Base-by-base conservation (phyloP, 2,329 filamentous ascomycete species). In the Nothopassalora personata region DNA sequence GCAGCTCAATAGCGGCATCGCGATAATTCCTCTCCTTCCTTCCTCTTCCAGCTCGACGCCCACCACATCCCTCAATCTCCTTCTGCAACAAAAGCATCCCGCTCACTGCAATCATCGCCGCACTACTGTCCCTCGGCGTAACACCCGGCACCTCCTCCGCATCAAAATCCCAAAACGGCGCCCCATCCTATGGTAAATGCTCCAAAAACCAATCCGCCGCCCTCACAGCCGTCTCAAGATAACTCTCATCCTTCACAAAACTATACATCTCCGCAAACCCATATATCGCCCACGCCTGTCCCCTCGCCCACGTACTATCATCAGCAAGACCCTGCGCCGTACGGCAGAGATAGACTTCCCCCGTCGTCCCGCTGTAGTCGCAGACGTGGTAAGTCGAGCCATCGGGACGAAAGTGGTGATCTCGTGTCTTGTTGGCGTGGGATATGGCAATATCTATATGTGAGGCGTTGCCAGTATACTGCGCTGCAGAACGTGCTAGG, bases 271-370 rank as follows among this genome's bases (percentile, higher is more conserved):
- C 60, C 23, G 62, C 62, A 33, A 64, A 64, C 4, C 62, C 62
- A 45, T 64, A 60, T 9, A 64, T 59, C 1, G 53, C 58, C 62
- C 62, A 64, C 1, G 62, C 60, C 31, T 64, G 60, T 2, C 62
- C 62, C 51, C 62, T 47, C 5, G 62, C 60, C 62, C 62, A 64
- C 8, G 62, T 64, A 23, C 60, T 62, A 28, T 60, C 53, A 54
- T 64, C 62, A 8, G 58, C 58, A 5, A 64, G 54, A 3, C 62
- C 62, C 49, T 64, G 62, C 3, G 62, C 62, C 4, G 62, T 64
- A 13, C 60, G 60, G 47, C 62, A 64, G 27, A 62, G 60, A 48
- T 64, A 64, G 3, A 64, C n/a, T 11, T 57, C 49, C 33, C 62
- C 50, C 31, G 61, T 58, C 31, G 58, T 49, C 31, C 59, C 48